Percentiles rank a stretch among this genome's conserved stretches.
Evolutionary conservation across 257 asterid genomes (phyloP).

Genomic region (Solanum rostratum): DNA sequence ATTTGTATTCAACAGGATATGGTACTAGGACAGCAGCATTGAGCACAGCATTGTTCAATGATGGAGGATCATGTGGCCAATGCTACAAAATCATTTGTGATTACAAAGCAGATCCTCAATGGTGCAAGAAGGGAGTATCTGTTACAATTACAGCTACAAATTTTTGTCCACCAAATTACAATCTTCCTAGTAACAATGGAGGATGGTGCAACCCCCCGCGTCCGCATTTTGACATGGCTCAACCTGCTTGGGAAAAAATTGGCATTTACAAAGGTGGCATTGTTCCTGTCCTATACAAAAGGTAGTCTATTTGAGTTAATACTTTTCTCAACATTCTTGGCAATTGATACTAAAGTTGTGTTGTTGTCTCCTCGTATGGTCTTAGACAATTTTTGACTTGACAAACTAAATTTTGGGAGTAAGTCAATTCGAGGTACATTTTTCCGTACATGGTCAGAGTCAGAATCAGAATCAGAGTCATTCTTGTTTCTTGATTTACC

Average conservation of each 20-base stretch:
- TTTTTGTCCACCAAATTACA: slow-evolving; percentile 60
- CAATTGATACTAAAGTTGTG: not conserved
- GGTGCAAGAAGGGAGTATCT: slow-evolving; percentile 46
- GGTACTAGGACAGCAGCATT: slow-evolving; percentile 23
- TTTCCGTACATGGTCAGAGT: not conserved
- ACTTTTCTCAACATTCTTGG: not conserved
- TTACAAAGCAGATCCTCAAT: slow-evolving; percentile 16
- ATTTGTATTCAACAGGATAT: slow-evolving; percentile 13
- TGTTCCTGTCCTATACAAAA: slow-evolving; percentile 48
- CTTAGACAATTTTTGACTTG: not conserved
- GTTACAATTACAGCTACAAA: slow-evolving; percentile 59
- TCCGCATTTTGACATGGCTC: slow-evolving; percentile 70
- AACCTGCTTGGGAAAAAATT: slow-evolving; percentile 67
- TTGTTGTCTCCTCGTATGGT: not conserved
- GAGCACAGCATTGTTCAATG: slow-evolving; percentile 23
- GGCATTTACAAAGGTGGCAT: slow-evolving; percentile 59
- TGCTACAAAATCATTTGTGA: slow-evolving; percentile 56
- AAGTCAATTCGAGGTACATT: not conserved
- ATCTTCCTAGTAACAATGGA: slow-evolving; percentile 49
- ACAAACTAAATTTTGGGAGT: not conserved
- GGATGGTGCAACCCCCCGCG: slow-evolving; percentile 84
- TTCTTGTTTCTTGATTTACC: not conserved
- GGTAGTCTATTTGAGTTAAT: slow-evolving; percentile 12
- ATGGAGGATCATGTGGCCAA: slow-evolving; percentile 45
- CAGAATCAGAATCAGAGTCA: not conserved